A percentile compares a stretch with the other conserved stretches of the same genome.
Conservation (phyloP, 345 rosid species). For the Raphanus sativus region DNA sequence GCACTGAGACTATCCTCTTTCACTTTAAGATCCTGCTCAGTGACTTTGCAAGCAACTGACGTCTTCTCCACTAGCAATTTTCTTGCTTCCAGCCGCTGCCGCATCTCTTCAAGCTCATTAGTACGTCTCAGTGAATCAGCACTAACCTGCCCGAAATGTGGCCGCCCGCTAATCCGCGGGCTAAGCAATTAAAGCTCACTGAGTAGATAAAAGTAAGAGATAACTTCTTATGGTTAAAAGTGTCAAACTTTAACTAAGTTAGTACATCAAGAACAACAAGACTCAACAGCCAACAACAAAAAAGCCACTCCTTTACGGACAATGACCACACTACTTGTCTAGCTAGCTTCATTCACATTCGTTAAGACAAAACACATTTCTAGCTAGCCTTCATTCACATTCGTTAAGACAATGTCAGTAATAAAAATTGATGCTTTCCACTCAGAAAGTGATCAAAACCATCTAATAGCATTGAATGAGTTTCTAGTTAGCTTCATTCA, state of each 20-base stretch:
- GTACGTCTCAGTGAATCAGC: slow-evolving; percentile 61
- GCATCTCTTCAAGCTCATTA: slow-evolving; percentile 83
- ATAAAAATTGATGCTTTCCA: no score
- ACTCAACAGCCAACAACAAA: neutral
- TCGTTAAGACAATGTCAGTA: neutral
- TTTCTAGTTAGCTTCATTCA: neutral
- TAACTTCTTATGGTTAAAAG: neutral
- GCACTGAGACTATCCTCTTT: slow-evolving; percentile 68
- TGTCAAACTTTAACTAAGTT: slow-evolving; percentile 1
- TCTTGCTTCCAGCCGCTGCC: slow-evolving; percentile 62
- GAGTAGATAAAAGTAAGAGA: slow-evolving; percentile 26
- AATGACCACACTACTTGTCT: neutral
- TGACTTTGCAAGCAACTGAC: slow-evolving; percentile 44
- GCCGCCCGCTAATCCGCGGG: slow-evolving; percentile 78
- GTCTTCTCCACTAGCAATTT: slow-evolving; percentile 49
- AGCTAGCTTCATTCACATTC: neutral
- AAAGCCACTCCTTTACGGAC: neutral
- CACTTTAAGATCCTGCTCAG: slow-evolving; percentile 51
- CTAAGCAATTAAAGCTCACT: slow-evolving; percentile 62
- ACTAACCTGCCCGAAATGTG: slow-evolving; percentile 67
- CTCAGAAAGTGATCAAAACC: slow-evolving; percentile 33
- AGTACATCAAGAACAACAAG: neutral
- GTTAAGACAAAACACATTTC: neutral
- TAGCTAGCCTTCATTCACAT: neutral
- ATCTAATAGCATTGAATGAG: neutral